Conservation (phyloP, 495 filamentous ascomycete genomes). For the Astrothelium subdiscretum region DNA sequence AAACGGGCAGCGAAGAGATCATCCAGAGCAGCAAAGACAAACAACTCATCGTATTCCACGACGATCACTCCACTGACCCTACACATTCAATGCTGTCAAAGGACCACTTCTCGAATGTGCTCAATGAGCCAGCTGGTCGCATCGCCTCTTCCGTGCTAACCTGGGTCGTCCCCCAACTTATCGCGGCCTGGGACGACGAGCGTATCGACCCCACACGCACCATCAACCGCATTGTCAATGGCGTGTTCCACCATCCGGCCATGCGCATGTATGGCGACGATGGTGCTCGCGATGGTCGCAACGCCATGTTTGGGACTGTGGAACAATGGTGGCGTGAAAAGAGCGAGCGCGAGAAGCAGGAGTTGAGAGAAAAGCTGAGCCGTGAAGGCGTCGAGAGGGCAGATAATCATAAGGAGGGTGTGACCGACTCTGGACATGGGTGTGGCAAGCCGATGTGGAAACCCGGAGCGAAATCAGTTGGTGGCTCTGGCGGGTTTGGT, state of each 20-base stretch:
- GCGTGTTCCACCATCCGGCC: constrained; percentile 81
- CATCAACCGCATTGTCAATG: constrained; percentile 61
- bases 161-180: constrained; percentile 77
- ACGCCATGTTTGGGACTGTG: constrained; percentile 65
- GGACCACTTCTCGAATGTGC: constrained; percentile 68
- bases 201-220: constrained; percentile 51
- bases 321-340: constrained; percentile 69
- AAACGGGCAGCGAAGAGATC: constrained; percentile 72
- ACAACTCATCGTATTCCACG: constrained; percentile 75
- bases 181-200: constrained; percentile 76
- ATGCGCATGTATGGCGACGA: constrained; percentile 57
- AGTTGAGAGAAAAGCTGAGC: constrained; percentile 59
- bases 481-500: constrained; percentile 8
- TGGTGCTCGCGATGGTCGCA: constrained; percentile 59
- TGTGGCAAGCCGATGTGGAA: constrained; percentile 62
- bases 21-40: constrained; percentile 68
- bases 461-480: constrained; percentile 29
- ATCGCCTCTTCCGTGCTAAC: constrained; percentile 63
- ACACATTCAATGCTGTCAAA: constrained; percentile 96
- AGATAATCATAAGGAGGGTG: constrained; percentile 72
- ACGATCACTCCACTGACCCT: constrained; percentile 62
- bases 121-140: constrained; percentile 81
- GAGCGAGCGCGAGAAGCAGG: constrained; percentile 44
- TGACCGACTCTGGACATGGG: constrained; percentile 75
- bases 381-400: constrained; percentile 63